Conservation (phyloP, 768 basidiomycete species). For the Cystobasidiopsis lactophilus region DNA sequence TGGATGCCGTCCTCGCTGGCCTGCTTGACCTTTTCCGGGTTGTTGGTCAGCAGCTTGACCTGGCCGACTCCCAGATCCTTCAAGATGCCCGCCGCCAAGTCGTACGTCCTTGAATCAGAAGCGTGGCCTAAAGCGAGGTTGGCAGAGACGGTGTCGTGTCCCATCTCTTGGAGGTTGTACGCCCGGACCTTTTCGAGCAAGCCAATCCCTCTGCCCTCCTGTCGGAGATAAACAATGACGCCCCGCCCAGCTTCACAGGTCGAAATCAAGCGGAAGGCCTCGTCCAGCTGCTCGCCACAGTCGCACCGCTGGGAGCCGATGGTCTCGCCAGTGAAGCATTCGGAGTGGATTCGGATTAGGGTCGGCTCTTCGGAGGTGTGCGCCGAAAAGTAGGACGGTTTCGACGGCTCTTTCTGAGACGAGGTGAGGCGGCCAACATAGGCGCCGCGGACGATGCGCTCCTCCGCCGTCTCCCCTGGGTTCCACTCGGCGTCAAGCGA, state of each 20-base stretch:
- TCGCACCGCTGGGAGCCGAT: slow-evolving; percentile 96
- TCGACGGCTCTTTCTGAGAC: slow-evolving; percentile 16
- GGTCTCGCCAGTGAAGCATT: slow-evolving; percentile 97
- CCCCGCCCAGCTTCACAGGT: slow-evolving; percentile 51
- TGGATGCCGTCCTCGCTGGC: slow-evolving; percentile 59
- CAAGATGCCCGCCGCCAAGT: slow-evolving; percentile 71
- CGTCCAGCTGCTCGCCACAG: slow-evolving; percentile 94
- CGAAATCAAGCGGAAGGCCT: slow-evolving; percentile 76
- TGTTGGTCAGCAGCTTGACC: slow-evolving; percentile 76
- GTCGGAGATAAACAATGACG: slow-evolving; percentile 80
- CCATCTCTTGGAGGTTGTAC: slow-evolving; percentile 92
- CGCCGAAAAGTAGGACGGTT: not conserved
- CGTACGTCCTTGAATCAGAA: slow-evolving; percentile 84
- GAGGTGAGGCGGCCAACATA: slow-evolving; percentile 66
- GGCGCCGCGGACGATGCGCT: slow-evolving; percentile 77
- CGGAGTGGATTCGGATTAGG: slow-evolving; percentile 84
- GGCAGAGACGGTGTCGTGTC: slow-evolving; percentile 95
- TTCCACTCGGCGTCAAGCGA: slow-evolving; percentile 68
- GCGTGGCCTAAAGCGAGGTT: slow-evolving; percentile 85
- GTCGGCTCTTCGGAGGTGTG: slow-evolving; percentile 32
- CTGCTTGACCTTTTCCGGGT: slow-evolving; percentile 86
- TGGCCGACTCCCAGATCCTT: slow-evolving; percentile 55
- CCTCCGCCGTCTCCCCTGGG: slow-evolving; percentile 70
- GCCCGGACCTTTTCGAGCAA: slow-evolving; percentile 85
- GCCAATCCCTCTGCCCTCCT: slow-evolving; percentile 94